A percentile compares a stretch with the other conserved stretches of the same genome.
These are phyloP conservation scores for Podospora sp. DNA, from an alignment of 495 filamentous ascomycete genomes.

Conservation along the genomic window DNA sequence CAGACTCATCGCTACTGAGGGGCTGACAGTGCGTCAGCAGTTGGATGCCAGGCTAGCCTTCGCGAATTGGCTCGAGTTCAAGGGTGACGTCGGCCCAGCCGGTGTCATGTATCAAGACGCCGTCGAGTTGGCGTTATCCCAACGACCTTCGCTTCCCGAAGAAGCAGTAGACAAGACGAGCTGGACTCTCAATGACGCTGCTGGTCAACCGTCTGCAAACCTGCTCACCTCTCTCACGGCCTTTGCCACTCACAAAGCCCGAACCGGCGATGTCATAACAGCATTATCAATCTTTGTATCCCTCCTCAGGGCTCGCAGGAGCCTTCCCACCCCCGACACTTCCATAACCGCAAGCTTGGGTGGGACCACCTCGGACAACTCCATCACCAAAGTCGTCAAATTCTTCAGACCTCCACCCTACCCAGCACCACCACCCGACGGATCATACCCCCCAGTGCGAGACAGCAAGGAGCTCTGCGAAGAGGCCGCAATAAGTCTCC, in stretches of 20 bases:
- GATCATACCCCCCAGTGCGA: conserved; percentile 64
- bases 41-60: conserved; percentile 79
- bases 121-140: conserved; percentile 35
- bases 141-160: conserved; percentile 32
- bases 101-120: conserved; percentile 35
- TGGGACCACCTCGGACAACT: conserved; percentile 18
- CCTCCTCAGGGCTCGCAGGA: conserved; percentile 70
- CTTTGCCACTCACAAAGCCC: conserved; percentile 74
- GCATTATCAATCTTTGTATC: conserved; percentile 88
- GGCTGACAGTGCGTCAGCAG: conserved; percentile 72
- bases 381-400: conserved; percentile 33
- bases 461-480: conserved; percentile 68
- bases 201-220: conserved; percentile 64
- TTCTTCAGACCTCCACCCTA: conserved; percentile 59
- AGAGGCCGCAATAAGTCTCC: conserved; percentile 80
- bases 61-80: conserved; percentile 81
- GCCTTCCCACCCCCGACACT: conserved; percentile 34
- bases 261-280: conserved; percentile 57
- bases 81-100: conserved; percentile 51
- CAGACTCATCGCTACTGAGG: conserved; percentile 73
- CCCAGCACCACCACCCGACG: conserved; percentile 65
- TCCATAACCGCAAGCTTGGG: conserved; percentile 9
- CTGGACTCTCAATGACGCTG: conserved; percentile 58
- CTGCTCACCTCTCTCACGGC: conserved; percentile 73
- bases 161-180: conserved; percentile 62